Percentiles rank a stretch among this genome's conserved stretches.
These are phyloP conservation scores for Neurospora sp. DNA, from an alignment of 495 filamentous ascomycete genomes.

Conservation along the genomic window DNA sequence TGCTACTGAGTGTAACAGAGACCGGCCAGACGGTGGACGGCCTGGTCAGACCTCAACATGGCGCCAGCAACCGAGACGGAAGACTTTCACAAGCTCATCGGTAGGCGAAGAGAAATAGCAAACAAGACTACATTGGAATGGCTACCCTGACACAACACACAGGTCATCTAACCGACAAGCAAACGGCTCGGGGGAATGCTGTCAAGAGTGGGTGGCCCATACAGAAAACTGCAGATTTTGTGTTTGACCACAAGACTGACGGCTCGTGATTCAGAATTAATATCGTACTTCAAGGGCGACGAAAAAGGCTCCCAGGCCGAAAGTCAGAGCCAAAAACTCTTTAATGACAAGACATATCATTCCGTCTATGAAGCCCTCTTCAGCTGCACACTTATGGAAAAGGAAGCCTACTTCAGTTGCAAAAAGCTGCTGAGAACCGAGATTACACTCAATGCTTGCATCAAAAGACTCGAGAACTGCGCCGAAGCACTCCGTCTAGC, in stretches of 20 bases:
- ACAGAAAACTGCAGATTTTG: constrained; percentile 44
- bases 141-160: background rate
- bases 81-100: constrained; percentile 16
- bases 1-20: background rate
- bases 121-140: background rate
- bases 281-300: constrained; percentile 15
- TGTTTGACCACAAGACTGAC: constrained; percentile 13
- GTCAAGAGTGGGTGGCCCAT: constrained; percentile 25
- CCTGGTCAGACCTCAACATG: background rate
- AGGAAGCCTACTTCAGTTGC: constrained; percentile 46
- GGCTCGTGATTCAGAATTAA: constrained; percentile 40
- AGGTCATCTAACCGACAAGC: constrained; percentile 6
- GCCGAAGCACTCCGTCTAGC: constrained; percentile 63
- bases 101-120: constrained; percentile 8
- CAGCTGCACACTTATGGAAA: constrained; percentile 54
- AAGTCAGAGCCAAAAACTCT: constrained; percentile 10
- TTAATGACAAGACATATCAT: constrained; percentile 68
- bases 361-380: constrained; percentile 77
- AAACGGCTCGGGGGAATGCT: constrained; percentile 19
- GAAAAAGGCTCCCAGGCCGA: constrained; percentile 6
- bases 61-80: constrained; percentile 1
- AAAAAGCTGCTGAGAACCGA: constrained; percentile 36
- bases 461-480: constrained; percentile 53
- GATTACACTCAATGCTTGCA: constrained; percentile 26
- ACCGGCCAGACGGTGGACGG: background rate